Conservation (phyloP, 2,329 filamentous ascomycete species). For the Botrytis elliptica region DNA sequence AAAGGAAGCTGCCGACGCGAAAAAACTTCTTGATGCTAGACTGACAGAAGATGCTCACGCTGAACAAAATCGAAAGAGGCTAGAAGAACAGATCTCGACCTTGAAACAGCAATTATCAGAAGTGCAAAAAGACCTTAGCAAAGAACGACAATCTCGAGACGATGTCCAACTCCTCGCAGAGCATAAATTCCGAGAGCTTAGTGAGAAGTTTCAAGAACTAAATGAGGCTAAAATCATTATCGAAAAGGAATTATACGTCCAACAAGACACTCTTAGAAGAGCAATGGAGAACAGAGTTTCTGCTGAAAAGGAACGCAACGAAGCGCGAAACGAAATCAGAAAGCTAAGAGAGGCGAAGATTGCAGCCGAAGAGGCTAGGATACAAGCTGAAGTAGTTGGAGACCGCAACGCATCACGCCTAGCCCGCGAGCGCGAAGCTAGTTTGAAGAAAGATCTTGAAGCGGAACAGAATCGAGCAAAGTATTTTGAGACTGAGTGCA, state of each 20-base stretch:
- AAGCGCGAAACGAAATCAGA: slow-evolving; percentile 82
- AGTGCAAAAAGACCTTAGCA: slow-evolving; percentile 82
- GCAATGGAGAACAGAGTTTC: slow-evolving; percentile 77
- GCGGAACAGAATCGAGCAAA: slow-evolving; percentile 72
- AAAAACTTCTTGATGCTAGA: slow-evolving; percentile 79
- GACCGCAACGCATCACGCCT: slow-evolving; percentile 76
- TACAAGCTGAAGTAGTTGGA: slow-evolving; percentile 76
- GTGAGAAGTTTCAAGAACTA: slow-evolving; percentile 79
- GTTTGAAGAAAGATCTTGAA: slow-evolving; percentile 76
- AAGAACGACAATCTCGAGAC: slow-evolving; percentile 88
- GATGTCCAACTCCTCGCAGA: slow-evolving; percentile 89
- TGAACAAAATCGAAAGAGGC: slow-evolving; percentile 73
- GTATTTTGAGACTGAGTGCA: slow-evolving; percentile 77
- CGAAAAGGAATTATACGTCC: slow-evolving; percentile 94
- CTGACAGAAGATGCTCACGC: slow-evolving; percentile 88
- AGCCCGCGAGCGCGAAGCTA: slow-evolving; percentile 76
- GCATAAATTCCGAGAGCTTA: slow-evolving; percentile 78
- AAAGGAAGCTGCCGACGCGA: slow-evolving; percentile 85
- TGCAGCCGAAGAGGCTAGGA: slow-evolving; percentile 78
- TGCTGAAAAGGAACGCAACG: slow-evolving; percentile 84
- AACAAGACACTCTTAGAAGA: slow-evolving; percentile 86
- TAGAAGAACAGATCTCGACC: slow-evolving; percentile 84
- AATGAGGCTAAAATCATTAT: slow-evolving; percentile 97
- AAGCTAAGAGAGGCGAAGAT: slow-evolving; percentile 79
- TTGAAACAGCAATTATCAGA: slow-evolving; percentile 83